Evolutionary conservation across 2,329 filamentous ascomycete species (phyloP), one percentile per base, ranked within the genome.

Genomic region (Mollisia scopiformis): DNA sequence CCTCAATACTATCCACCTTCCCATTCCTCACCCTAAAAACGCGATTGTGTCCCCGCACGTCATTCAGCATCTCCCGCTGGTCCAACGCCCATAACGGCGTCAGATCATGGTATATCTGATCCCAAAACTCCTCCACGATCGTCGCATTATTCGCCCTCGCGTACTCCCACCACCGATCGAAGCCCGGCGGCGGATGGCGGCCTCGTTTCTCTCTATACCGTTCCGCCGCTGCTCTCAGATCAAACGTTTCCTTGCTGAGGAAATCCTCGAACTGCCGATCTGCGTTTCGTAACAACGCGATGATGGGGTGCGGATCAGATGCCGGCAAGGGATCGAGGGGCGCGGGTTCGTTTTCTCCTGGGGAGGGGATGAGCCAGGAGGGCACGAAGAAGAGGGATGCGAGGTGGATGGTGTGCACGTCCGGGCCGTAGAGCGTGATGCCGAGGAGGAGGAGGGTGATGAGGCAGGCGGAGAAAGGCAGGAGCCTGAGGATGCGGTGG

Each of bases 131-230:
- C 68, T 88, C 85, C 37, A 88, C 78, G 7, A 87, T 76, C 35
- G 86, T 71, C 16, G 81, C 80, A 23, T 84, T 74, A 37, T 77
- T 76, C 14, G 80, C 74, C n/a, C 73, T 66, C 7, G 86, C 85
- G 53, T 83, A 84, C n/a, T 76, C 70, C 66, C 82, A 80, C 85
- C 86, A 88, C 49, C 77, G 73, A 61, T 86, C 82, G 69, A 88
- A 88, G 21, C 83, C 84, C 0, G 85, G 86, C 3, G 86, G 86
- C 1, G 85, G 86, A 63, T 88, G 85, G 14, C 85, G 77, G 11
- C 84, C 84, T 57, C 85, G 77, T 55, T 80, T 77, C 39, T 76
- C 68, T 55, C 85, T 80, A 70, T 88, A 89, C 19, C 77, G 78
- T 7, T 73, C 71, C 6, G 82, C 81, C 1, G 81, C 79, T 23